A percentile compares a stretch with the other conserved stretches of the same genome.
Conservation (phyloP, 176 grass and related monocot genomes). For the Aegilops bicornis region DNA sequence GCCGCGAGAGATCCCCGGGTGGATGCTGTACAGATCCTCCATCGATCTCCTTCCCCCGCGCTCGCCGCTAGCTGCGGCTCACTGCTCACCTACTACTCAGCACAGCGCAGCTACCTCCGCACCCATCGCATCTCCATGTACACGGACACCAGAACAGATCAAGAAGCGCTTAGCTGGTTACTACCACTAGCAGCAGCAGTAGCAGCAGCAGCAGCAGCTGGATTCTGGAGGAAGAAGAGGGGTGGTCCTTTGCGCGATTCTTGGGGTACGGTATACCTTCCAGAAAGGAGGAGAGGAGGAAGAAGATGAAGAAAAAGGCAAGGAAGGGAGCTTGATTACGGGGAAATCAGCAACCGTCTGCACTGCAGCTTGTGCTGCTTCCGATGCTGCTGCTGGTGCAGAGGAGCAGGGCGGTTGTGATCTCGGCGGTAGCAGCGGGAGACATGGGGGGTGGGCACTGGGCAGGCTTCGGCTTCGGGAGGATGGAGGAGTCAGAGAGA, state of each 20-base stretch:
- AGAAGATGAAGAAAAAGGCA: neutral
- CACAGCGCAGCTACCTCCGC: neutral
- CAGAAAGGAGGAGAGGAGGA: constrained; percentile 11
- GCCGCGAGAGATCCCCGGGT: constrained; percentile 41
- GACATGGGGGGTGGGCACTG: neutral
- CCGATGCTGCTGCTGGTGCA: neutral
- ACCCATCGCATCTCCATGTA: constrained; percentile 23
- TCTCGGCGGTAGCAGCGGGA: constrained; percentile 22
- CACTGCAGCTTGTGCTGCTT: constrained; percentile 44
- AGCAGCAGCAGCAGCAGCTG: neutral
- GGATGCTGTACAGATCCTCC: constrained; percentile 5
- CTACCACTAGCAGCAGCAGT: neutral
- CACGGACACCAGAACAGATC: constrained; percentile 1
- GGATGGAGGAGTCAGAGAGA: constrained; percentile 27
- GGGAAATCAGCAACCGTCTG: constrained; percentile 42
- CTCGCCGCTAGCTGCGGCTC: constrained; percentile 3
- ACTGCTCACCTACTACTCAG: constrained; percentile 2
- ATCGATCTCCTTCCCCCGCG: neutral
- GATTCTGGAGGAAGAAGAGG: neutral
- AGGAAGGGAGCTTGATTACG: constrained; percentile 3
- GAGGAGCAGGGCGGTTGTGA: constrained; percentile 18
- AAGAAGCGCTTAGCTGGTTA: neutral
- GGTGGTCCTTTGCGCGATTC: neutral
- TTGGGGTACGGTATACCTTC: constrained; percentile 1
- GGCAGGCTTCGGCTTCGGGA: constrained; percentile 13